phyloP scores from a whole-genome alignment of 208 protist genomes.

The Naegleria fowleri region DNA sequence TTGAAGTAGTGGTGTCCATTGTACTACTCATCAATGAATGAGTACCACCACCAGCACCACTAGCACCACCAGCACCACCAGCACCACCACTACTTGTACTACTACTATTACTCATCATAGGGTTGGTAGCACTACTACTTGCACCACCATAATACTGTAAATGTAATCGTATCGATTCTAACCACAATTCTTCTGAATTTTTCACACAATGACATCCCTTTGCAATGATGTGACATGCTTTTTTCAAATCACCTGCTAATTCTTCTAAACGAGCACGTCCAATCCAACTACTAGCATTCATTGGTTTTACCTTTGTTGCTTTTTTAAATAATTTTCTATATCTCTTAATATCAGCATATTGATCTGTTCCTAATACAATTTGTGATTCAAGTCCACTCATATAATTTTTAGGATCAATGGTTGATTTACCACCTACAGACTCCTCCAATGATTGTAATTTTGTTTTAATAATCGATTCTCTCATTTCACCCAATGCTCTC shows the following conservation, averaged over 20 bases:
- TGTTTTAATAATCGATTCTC: slow-evolving; percentile 52
- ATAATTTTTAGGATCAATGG: slow-evolving; percentile 79
- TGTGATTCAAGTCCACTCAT: slow-evolving; percentile 65
- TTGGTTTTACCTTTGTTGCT: slow-evolving; percentile 63
- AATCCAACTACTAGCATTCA: slow-evolving; percentile 67
- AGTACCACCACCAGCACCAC: too few relatives aligned
- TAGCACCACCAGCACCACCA: too few relatives aligned
- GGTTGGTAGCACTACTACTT: too few relatives aligned
- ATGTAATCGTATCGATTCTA: slow-evolving; percentile 67
- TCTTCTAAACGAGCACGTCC: slow-evolving; percentile 72
- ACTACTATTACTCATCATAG: too few relatives aligned
- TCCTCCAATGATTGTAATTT: slow-evolving; percentile 64
- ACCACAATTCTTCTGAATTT: slow-evolving; percentile 76
- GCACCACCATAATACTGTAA: neutral
- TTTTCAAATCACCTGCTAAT: slow-evolving; percentile 57
- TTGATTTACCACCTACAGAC: slow-evolving; percentile 70
- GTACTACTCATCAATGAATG: too few relatives aligned
- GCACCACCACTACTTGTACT: too few relatives aligned
- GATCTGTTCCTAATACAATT: slow-evolving; percentile 31
- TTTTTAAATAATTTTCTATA: slow-evolving; percentile 64
- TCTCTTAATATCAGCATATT: slow-evolving; percentile 66
- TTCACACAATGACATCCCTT: slow-evolving; percentile 62
- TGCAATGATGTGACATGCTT: slow-evolving; percentile 64
- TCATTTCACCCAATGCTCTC: slow-evolving; percentile 57
- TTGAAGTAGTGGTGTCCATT: neutral